These are phyloP conservation scores for Ascochyta pisi DNA, from an alignment of 2,329 filamentous ascomycete genomes.

Conservation along the genomic window DNA sequence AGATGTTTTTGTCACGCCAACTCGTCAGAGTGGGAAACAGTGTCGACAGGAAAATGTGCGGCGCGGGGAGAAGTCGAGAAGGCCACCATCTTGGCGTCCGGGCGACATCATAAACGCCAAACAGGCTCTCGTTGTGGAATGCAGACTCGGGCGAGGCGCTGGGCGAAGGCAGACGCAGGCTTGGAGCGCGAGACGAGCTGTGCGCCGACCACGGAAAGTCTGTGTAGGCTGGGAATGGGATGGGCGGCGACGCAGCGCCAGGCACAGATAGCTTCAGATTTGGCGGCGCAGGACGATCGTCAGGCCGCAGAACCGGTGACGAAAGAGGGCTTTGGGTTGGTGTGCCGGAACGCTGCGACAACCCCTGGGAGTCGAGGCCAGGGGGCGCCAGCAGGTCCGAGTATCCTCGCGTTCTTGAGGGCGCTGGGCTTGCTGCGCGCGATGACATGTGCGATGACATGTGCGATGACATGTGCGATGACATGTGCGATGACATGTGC, in stretches of 20 bases:
- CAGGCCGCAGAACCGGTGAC: constrained; percentile 37
- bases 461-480: too few relatives aligned
- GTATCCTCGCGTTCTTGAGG: constrained; percentile 26
- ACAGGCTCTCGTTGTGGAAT: constrained; percentile 55
- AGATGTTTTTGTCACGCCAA: constrained; percentile 83
- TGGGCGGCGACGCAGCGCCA: constrained; percentile 53
- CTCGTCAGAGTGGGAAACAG: constrained; percentile 86
- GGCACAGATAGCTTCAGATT: constrained; percentile 54
- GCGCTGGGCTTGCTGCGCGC: constrained; percentile 36
- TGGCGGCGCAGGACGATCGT: constrained; percentile 35
- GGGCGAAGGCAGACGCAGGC: constrained; percentile 63
- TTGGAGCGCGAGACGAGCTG: constrained; percentile 58
- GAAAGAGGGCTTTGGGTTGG: constrained; percentile 33
- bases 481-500: too few relatives aligned
- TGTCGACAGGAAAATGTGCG: constrained; percentile 72
- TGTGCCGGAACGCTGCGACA: constrained; percentile 24
- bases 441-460: not conserved
- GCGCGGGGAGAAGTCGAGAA: constrained; percentile 73
- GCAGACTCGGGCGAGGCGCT: constrained; percentile 58
- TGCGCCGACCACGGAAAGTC: constrained; percentile 58
- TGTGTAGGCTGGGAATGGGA: constrained; percentile 73
- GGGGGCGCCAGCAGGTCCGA: constrained; percentile 49
- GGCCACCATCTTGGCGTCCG: constrained; percentile 78
- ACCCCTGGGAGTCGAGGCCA: constrained; percentile 38
- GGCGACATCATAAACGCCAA: constrained; percentile 48